Evolutionary conservation across 176 grass and related monocot genomes (phyloP), one percentile per base, ranked within the genome.

Genomic region (Carex myosuroides): DNA sequence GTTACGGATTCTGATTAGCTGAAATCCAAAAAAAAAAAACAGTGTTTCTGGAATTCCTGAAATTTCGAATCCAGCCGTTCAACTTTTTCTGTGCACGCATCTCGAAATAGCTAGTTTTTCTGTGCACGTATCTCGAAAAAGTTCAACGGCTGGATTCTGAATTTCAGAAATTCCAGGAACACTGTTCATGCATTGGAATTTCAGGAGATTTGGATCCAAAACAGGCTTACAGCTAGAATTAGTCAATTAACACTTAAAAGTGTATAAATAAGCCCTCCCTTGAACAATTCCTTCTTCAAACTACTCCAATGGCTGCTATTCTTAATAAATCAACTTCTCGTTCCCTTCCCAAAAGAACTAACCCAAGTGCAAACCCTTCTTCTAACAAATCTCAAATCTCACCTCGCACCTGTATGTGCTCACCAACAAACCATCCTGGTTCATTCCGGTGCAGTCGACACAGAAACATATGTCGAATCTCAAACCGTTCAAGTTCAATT

Each of bases 391-490:
- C 79, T 17, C 20, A 79, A 5, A 29, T 29, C 0, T 14, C n/a
- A 26, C 70, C 87, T 78, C 81, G 50, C 18, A 88, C 86, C 18
- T 95, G 91, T 89, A 84, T 95, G 14, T 92, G 93, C 87, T 87
- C 93, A 54, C 93, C 91, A 64, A 95, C 93, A 12, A 91, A 20
- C 74, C 93, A 95, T 72, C 91, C 93, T 7, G 93, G 91, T 58
- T 95, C 93, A 2, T 95, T 95, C 88, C 83, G 93, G 39, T 95
- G 93, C 91, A 95, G 75, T 73, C 87, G 88, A 24, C 93, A 95
- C 84, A 76, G 86, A 37, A 87, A 8, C 56, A 18, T 70, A 0
- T 63, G 71, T 0, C 78, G 35, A n/a, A 18, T 55, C 0, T 56
- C 73, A 13, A 65, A 37, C 71, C 46, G 59, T 17, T 79, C 84